Evolutionary conservation across 495 filamentous ascomycete genomes (phyloP), one percentile per base, ranked within the genome.

Genomic region (Penicillium subrubescens): DNA sequence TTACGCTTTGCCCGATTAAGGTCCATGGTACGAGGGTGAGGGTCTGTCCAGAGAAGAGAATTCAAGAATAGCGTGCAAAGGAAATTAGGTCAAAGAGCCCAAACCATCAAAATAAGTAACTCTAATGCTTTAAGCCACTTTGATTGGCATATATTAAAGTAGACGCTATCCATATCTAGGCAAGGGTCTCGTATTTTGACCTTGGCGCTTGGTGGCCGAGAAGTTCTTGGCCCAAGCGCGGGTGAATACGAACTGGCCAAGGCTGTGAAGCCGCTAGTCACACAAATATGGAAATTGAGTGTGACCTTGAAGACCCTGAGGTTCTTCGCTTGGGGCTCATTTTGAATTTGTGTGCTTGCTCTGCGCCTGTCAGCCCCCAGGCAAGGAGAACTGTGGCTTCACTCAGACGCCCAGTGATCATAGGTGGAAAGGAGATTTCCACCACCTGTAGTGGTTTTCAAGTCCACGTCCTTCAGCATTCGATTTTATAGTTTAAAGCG

Each of bases 181-280:
- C 25, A 56, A 19, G 14, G 19, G 3, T 44, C 64, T 66, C 64
- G 64, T 66, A 66, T 66, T 59, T 25, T n/a, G 19, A 31, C 19
- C 31, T 10, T 41, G 37, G 14, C 0, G 12, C 15, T 37, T 53
- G 15, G 15, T 23, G 56, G 41, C 17, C n/a, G 5, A 15, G 21
- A 14, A 17, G 43, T 12, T 31, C 19, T 57, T 57, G 59, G 43
- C 46, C 59, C 25, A 25, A 61, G 33, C 43, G 44, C 17, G 59
- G 44, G 43, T 46, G 59, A 61, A 66, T 66, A 66, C 64, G 64
- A 63, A 57, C 35, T 34, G 44, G 63, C 57, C 63, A 65, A 60
- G 57, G 34, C 39, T 8, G 14, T 33, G 14, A 41, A 57, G 43
- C 60, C 60, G 25, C 60, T 62, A 62, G 60, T n/a, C 19, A 14